phyloP scores from a whole-genome alignment of 441 rosid species.

The Pelargonium cotyledonis region DNA sequence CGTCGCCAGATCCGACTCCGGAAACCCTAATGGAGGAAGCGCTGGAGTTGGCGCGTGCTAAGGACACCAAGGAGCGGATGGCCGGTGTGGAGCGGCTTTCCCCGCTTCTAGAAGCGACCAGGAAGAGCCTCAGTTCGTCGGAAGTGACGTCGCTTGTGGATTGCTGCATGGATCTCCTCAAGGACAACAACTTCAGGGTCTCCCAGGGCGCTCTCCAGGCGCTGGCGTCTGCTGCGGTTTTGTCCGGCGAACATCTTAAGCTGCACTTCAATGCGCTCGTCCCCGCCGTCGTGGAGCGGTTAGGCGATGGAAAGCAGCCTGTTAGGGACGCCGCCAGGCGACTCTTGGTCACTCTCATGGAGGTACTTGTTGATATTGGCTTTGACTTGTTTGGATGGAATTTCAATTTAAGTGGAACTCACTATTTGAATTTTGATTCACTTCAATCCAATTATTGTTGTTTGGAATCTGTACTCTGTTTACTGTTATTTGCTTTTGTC shows the following conservation, averaged over 20 bases:
- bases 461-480: neutral
- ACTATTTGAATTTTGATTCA: neutral
- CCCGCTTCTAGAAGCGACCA: slow-evolving; percentile 80
- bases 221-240: slow-evolving; percentile 97
- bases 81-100: slow-evolving; percentile 93
- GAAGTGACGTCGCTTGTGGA: slow-evolving; percentile 87
- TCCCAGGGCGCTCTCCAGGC: slow-evolving; percentile 95
- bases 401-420: neutral
- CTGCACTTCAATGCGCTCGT: slow-evolving; percentile 90
- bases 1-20: slow-evolving; percentile 35
- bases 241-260: slow-evolving; percentile 94
- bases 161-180: slow-evolving; percentile 92
- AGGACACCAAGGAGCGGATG: slow-evolving; percentile 98
- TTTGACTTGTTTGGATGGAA: neutral
- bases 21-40: slow-evolving; percentile 74
- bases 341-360: slow-evolving; percentile 90
- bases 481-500: neutral
- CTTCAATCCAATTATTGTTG: neutral
- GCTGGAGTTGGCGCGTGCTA: slow-evolving; percentile 87
- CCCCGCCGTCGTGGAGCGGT: slow-evolving; percentile 90
- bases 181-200: slow-evolving; percentile 86
- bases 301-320: slow-evolving; percentile 91
- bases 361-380: slow-evolving; percentile 36
- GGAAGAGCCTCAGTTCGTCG: slow-evolving; percentile 63
- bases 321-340: slow-evolving; percentile 96